Conservation (phyloP, 192 early-diverging fungal genomes). For the Backusella sp. region DNA sequence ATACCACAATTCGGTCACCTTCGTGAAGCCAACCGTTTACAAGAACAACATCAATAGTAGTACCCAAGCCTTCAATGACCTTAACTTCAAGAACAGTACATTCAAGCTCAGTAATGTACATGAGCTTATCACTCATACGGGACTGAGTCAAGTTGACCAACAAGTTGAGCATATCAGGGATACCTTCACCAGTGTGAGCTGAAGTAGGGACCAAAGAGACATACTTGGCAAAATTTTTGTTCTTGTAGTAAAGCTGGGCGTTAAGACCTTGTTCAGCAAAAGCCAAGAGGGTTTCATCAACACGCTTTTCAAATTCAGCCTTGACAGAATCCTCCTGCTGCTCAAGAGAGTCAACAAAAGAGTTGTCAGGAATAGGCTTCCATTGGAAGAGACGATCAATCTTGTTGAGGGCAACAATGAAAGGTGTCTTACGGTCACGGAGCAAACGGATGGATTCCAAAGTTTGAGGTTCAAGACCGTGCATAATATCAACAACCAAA, state of each 20-base stretch:
- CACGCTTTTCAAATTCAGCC: slow-evolving; percentile 84
- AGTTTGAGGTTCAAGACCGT: slow-evolving; percentile 98
- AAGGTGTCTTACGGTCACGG: slow-evolving; percentile 92
- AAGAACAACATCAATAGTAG: slow-evolving; percentile 95
- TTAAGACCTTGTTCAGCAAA: slow-evolving; percentile 99
- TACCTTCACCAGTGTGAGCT: slow-evolving; percentile 97
- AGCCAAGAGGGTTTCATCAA: slow-evolving; percentile 70
- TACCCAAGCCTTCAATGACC: slow-evolving; percentile 97
- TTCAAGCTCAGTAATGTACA: slow-evolving; percentile 95
- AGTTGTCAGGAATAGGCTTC: slow-evolving; percentile 80
- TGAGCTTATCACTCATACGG: slow-evolving; percentile 91
- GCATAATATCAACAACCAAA: slow-evolving; percentile 99
- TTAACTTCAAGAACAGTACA: slow-evolving; percentile 99
- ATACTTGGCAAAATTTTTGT: slow-evolving; percentile 92
- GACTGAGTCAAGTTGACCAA: slow-evolving; percentile 90
- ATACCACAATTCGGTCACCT: slow-evolving; percentile 94
- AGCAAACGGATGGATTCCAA: slow-evolving; percentile 92
- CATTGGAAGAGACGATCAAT: slow-evolving; percentile 96
- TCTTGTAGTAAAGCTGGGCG: slow-evolving; percentile 89
- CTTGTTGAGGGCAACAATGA: slow-evolving; percentile 99
- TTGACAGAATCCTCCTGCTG: slow-evolving; percentile 72
- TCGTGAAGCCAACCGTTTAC: slow-evolving; percentile 94
- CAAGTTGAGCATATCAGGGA: slow-evolving; percentile 94
- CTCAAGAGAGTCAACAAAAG: slow-evolving; percentile 76
- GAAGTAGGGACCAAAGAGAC: slow-evolving; percentile 98